Base-by-base conservation (phyloP, 768 basidiomycete species). In the Coprinellus aureogranulatus region DNA sequence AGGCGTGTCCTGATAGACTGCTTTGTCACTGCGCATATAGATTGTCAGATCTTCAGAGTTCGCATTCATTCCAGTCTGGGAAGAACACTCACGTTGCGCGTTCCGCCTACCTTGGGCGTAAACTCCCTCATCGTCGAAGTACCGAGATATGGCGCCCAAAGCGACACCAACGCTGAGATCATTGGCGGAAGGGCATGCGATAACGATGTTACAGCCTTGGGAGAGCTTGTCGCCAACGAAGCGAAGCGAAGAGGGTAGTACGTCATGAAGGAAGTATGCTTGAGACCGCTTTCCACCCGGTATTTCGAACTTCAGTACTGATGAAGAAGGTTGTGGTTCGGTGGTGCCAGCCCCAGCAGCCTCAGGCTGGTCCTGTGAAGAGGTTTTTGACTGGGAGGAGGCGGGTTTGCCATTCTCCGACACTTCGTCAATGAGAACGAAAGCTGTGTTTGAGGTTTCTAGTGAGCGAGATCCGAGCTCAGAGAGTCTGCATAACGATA, bases 151-250 rank as follows among this genome's bases (percentile, higher is more conserved):
- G 1, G 83, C 79, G 12, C 77, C 81, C 2, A 91, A 62, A 0
- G 79, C 83, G 1, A 91, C 76, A 1, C 90, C 89, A 2, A 88
- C 78, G 53, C 84, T 81, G 2, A 75, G 65, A 62, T 93, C 88
- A 28, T 80, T 81, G 8, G 88, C 88, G 0, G 75, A 75, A 27
- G 77, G 77, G 59, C 85, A 86, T 23, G 78, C 78, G 22, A 85
- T 70, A 60, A 83, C 84, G 0, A 86, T 65, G 9, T 64, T 59
- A 16, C 59, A 62, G 0, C 74, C 75, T 14, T 62, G 37, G 9
- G 62, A 42, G 1, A 91, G 72, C 12, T 77, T 69, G 0, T 58
- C 23, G 1, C 61, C 61, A 28, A 85, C 77, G 64, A 85, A 88
- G 3, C 31, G 56, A 12, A 63, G 39, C 22, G 62, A 25, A 6